phyloP scores from a whole-genome alignment of 768 basidiomycete species.

The Clavaria fumosa region DNA sequence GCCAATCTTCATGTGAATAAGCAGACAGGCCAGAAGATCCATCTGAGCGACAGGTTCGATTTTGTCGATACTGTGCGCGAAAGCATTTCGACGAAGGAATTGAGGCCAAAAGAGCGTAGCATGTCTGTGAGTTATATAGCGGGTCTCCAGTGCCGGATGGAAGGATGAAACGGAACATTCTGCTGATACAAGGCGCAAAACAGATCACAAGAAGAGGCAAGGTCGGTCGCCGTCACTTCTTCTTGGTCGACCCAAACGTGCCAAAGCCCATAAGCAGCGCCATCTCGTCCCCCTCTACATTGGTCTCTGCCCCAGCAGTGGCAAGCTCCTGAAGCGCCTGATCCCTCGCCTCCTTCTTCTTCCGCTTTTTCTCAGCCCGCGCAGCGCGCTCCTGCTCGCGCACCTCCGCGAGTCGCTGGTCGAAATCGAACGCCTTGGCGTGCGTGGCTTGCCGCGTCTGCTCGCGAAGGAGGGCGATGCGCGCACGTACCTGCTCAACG shows the following conservation, averaged over 20 bases:
- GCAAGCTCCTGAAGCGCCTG: slow-evolving; percentile 51
- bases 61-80: too few species aligned
- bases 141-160: too few species aligned
- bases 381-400: slow-evolving; percentile 52
- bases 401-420: slow-evolving; percentile 72
- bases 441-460: slow-evolving; percentile 70
- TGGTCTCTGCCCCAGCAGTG: slow-evolving; percentile 29
- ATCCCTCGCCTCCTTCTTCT: slow-evolving; percentile 67
- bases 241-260: slow-evolving; percentile 80
- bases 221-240: too few species aligned
- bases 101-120: slow-evolving; percentile 14
- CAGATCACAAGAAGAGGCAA: too few species aligned
- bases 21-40: too few species aligned
- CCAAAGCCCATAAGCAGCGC: slow-evolving; percentile 81
- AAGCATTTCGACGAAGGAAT: too few species aligned
- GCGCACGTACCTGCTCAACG: slow-evolving; percentile 79
- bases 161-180: too few species aligned
- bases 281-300: slow-evolving; percentile 49
- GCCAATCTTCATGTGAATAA: too few species aligned
- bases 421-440: slow-evolving; percentile 91
- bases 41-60: too few species aligned
- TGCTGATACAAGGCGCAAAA: too few species aligned
- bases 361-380: slow-evolving; percentile 60
- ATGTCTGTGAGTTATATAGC: too few species aligned
- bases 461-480: slow-evolving; percentile 78